Evolutionary conservation across 179 eudicot species (phyloP).

Genomic region (Drosera spatulata): DNA sequence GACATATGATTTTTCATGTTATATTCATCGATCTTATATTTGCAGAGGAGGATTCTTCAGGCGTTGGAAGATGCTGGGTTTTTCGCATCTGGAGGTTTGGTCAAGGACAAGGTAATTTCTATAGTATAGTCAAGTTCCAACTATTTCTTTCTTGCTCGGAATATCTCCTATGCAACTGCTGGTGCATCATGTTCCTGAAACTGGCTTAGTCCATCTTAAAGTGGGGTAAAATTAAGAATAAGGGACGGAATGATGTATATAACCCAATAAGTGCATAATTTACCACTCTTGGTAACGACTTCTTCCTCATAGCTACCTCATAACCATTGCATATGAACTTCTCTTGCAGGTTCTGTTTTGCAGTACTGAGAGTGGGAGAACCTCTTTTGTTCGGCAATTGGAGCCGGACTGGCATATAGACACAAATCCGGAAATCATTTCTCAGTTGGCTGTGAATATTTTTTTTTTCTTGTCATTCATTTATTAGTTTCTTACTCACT

Average conservation of each 20-base stretch:
- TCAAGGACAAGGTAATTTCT: constrained; percentile 66
- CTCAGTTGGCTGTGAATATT: constrained; percentile 68
- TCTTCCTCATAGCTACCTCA: neutral
- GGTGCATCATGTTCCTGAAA: no score
- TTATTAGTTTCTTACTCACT: neutral
- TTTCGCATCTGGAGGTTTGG: constrained; percentile 71
- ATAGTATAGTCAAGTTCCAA: neutral
- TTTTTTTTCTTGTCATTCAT: neutral
- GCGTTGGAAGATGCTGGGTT: constrained; percentile 85
- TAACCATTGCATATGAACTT: neutral
- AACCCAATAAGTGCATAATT: no score
- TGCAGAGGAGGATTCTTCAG: constrained; percentile 67
- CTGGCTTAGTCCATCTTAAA: no score
- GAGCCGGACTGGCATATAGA: constrained; percentile 99
- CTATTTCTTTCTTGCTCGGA: neutral
- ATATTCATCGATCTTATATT: constrained; percentile 6
- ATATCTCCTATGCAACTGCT: no score
- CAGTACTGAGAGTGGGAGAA: constrained; percentile 78
- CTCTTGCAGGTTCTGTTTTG: constrained; percentile 76
- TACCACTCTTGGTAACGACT: neutral
- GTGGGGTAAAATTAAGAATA: no score
- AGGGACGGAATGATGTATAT: no score
- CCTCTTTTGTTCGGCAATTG: constrained; percentile 87
- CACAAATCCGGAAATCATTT: constrained; percentile 53
- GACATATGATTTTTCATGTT: neutral